Percentiles rank a stretch among this genome's conserved stretches.
Conservation (phyloP, 805 yeast species). For the Zygosaccharomyces lentus region DNA sequence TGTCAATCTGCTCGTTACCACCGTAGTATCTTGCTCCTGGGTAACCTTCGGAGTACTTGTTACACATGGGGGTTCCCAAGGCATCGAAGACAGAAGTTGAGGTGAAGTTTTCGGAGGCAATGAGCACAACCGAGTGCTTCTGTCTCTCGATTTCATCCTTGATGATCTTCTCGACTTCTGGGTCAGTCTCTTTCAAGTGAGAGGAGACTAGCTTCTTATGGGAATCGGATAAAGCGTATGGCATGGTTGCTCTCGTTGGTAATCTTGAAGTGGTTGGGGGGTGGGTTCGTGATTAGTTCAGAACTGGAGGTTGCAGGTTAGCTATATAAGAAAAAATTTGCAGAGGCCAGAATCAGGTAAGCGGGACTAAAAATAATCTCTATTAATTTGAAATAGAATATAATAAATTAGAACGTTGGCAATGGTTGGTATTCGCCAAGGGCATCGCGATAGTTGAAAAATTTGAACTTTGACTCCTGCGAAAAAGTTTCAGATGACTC, state of each 20-base stretch:
- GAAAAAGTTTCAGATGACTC: conserved; percentile 1
- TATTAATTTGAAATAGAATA: not conserved
- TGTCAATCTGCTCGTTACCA: conserved; percentile 95
- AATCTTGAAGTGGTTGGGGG: not conserved
- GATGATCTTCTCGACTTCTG: conserved; percentile 70
- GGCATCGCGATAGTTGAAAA: conserved; percentile 4
- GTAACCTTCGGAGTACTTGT: conserved; percentile 98
- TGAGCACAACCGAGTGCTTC: conserved; percentile 86
- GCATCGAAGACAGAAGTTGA: conserved; percentile 94
- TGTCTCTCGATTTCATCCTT: conserved; percentile 85
- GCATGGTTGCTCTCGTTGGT: conserved; percentile 26
- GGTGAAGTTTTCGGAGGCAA: conserved; percentile 97
- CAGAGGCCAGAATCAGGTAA: not conserved
- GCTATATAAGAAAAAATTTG: not conserved
- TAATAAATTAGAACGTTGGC: not conserved
- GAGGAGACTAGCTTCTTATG: conserved; percentile 65
- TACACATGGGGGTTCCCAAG: conserved; percentile 95
- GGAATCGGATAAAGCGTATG: conserved; percentile 63
- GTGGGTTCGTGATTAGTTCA: not conserved
- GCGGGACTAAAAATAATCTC: not conserved
- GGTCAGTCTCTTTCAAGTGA: conserved; percentile 59
- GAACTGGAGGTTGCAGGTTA: not conserved
- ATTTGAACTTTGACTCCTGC: conserved; percentile 2
- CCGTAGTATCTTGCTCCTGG: conserved; percentile 99
- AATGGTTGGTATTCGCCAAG: not conserved